Evolutionary conservation across 306 rosid genomes (phyloP).

Genomic region (Vigna reflexopilosa): DNA sequence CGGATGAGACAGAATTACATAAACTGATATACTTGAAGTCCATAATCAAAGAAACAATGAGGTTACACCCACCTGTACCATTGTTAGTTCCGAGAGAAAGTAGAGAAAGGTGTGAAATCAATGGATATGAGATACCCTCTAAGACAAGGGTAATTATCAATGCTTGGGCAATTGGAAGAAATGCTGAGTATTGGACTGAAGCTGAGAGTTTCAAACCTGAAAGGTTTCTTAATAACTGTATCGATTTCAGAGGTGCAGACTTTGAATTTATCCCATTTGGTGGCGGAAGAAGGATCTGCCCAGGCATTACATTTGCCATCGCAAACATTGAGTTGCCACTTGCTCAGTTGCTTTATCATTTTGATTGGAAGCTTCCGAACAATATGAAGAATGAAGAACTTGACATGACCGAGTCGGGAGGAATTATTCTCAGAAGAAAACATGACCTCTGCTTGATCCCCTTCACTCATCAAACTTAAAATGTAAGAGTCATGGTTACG

Average conservation of each 20-base stretch:
- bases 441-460: not conserved
- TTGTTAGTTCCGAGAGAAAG: not conserved
- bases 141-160: not conserved
- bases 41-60: not conserved
- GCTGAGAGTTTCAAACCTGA: not conserved
- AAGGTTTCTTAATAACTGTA: not conserved
- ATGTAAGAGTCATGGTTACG: not conserved
- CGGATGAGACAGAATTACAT: not conserved
- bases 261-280: conserved; percentile 6
- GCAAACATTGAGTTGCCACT: conserved; percentile 2
- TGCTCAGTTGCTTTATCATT: not conserved
- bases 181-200: not conserved
- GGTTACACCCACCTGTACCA: conserved; percentile 1
- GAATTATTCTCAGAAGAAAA: not conserved
- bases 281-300: not conserved
- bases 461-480: not conserved
- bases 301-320: not conserved
- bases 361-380: conserved; percentile 13
- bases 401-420: not conserved
- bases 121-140: conserved; percentile 1
- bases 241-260: not conserved
- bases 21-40: not conserved
- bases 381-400: not conserved
- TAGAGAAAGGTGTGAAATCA: conserved; percentile 1
- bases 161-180: conserved; percentile 9